Base-by-base conservation (phyloP, 208 protist species). In the Leishmania mexicana region DNA sequence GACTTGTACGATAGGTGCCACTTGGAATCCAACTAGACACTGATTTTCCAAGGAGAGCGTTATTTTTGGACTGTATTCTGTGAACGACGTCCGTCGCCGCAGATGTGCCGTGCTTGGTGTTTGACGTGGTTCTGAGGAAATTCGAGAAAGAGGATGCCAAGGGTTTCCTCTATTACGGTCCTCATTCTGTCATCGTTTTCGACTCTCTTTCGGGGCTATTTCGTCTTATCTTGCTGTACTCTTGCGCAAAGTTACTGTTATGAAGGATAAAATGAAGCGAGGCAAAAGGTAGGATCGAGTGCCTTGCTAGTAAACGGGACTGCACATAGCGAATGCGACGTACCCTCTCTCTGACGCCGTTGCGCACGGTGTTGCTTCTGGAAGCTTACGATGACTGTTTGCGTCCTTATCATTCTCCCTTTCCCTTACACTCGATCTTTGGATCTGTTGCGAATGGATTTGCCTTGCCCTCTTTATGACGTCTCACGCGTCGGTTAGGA, bases 1-100 rank as follows among this genome's bases (percentile, higher is more conserved):
- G 74, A 85, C n/a, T 57, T 93, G 53, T 93, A 85, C 62, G 40
- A 81, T 7, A 58, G 67, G 7, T 85, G 76, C 3, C 81, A 81
- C 38, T 72, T 45, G 28, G 62, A 77, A n/a, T 85, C 81, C 0
- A 76, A 57, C 1, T 79, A 67, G 75, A 35, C 40, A 51, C 45
- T 53, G 42, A 35, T 31, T 35, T 53, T 28, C 28, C 10, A 73
- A 3, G 21, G 68, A 51, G 42, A 17, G 4, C 8, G 40, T 5
- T 31, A 42, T n/a, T 1, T n/a, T 19, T n/a, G 19, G 13, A 47
- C 8, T 47, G 8, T 72, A 1, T 21, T 72, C 24, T 72, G 6
- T 49, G 24, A 15, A 19, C 31, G 8, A 4, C 40, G 38, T 42
- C 64, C 3, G 31, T 45, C 21, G 31, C 65, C 4, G 38, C 35